Percentiles rank a stretch among this genome's conserved stretches.
phyloP scores from a whole-genome alignment of 306 rosid species.

The Quercus robur region DNA sequence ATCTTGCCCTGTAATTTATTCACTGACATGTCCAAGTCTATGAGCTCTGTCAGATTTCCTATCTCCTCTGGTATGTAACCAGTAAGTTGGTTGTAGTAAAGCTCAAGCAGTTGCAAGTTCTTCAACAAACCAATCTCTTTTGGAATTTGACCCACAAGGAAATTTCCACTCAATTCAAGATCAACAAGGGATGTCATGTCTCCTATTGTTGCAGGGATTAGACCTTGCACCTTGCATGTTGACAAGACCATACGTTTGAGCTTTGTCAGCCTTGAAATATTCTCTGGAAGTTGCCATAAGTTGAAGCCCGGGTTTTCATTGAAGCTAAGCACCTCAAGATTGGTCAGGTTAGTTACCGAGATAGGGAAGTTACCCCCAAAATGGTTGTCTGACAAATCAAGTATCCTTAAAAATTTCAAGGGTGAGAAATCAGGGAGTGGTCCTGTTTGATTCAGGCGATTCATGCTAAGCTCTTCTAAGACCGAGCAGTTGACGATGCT shows the following conservation, averaged over 20 bases:
- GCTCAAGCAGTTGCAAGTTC: slow-evolving; percentile 66
- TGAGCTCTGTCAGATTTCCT: slow-evolving; percentile 71
- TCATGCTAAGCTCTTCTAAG: slow-evolving; percentile 61
- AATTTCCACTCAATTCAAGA: slow-evolving; percentile 81
- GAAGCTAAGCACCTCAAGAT: slow-evolving; percentile 68
- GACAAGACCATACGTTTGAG: slow-evolving; percentile 54
- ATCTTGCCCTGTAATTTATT: slow-evolving; percentile 63
- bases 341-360: slow-evolving; percentile 70
- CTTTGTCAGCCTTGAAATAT: slow-evolving; percentile 38
- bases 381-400: slow-evolving; percentile 71
- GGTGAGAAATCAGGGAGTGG: slow-evolving; percentile 71
- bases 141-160: slow-evolving; percentile 62
- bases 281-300: slow-evolving; percentile 61
- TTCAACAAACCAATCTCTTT: slow-evolving; percentile 57
- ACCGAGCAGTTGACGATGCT: slow-evolving; percentile 57
- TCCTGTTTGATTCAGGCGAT: slow-evolving; percentile 37
- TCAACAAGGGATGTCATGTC: slow-evolving; percentile 73
- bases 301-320: slow-evolving; percentile 59
- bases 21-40: slow-evolving; percentile 86
- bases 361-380: slow-evolving; percentile 71
- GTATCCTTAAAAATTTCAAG: slow-evolving; percentile 48
- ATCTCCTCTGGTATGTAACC: slow-evolving; percentile 76
- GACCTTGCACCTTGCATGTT: slow-evolving; percentile 68
- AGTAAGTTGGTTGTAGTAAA: slow-evolving; percentile 68
- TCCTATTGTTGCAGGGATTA: slow-evolving; percentile 74